Conservation (phyloP, 768 basidiomycete species). For the Pulveroboletus sp. region DNA sequence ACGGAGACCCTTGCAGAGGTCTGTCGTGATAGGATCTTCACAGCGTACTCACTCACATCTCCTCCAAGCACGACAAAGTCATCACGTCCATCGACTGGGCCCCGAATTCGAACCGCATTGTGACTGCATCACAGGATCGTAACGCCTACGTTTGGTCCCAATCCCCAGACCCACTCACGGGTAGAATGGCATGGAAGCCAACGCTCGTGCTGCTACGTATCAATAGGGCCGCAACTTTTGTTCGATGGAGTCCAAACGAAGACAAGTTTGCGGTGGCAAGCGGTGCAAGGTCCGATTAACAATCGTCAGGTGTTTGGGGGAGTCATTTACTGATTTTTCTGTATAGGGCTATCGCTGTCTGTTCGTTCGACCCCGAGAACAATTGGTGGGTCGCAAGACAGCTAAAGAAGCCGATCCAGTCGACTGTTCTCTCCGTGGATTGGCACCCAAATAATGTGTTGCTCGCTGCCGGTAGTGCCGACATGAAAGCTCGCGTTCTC, state of each 20-base stretch:
- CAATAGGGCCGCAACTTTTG: slow-evolving; percentile 93
- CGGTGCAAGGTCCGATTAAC: slow-evolving; percentile 68
- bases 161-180: slow-evolving; percentile 66
- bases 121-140: slow-evolving; percentile 97
- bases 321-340: neutral
- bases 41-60: neutral
- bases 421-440: slow-evolving; percentile 89
- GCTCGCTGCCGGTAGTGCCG: slow-evolving; percentile 93
- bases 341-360: slow-evolving; percentile 84
- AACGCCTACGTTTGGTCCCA: slow-evolving; percentile 99
- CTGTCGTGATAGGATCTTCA: neutral
- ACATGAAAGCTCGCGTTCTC: slow-evolving; percentile 96
- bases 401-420: slow-evolving; percentile 95
- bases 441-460: slow-evolving; percentile 99
- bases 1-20: slow-evolving; percentile 86
- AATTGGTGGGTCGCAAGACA: slow-evolving; percentile 99
- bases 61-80: slow-evolving; percentile 87
- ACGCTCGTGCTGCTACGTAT: slow-evolving; percentile 93
- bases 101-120: slow-evolving; percentile 92
- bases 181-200: slow-evolving; percentile 82
- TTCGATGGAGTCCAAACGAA: slow-evolving; percentile 95
- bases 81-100: slow-evolving; percentile 99
- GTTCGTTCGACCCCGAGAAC: slow-evolving; percentile 95
- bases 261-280: slow-evolving; percentile 99
- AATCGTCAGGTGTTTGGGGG: neutral